A percentile compares a stretch with the other conserved stretches of the same genome.
These are phyloP conservation scores for Lunasporangiospora selenospora DNA, from an alignment of 192 early-diverging fungal genomes.

Conservation along the genomic window DNA sequence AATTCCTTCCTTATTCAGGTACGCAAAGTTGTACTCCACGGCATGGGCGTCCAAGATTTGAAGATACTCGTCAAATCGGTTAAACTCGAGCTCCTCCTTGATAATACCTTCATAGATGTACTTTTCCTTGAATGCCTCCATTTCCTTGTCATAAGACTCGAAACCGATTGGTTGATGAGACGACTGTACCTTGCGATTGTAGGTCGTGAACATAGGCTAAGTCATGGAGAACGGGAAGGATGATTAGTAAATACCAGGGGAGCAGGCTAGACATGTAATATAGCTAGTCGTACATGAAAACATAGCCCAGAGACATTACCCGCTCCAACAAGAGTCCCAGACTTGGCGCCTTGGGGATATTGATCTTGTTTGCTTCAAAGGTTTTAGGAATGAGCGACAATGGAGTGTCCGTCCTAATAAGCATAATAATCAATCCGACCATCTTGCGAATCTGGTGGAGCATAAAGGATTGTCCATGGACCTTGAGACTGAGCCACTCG, in stretches of 20 bases:
- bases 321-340: conserved; percentile 88
- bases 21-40: conserved; percentile 60
- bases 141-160: conserved; percentile 67
- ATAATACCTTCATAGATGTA: conserved; percentile 87
- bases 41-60: conserved; percentile 62
- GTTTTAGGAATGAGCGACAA: conserved; percentile 67
- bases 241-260: no score
- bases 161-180: conserved; percentile 58
- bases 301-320: no score
- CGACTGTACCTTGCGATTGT: conserved; percentile 61
- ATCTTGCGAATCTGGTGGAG: conserved; percentile 99
- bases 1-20: conserved; percentile 64
- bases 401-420: conserved; percentile 78
- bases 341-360: conserved; percentile 97
- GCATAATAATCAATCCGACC: conserved; percentile 90
- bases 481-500: conserved; percentile 94
- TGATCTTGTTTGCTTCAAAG: conserved; percentile 75
- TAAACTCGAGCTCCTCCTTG: conserved; percentile 72
- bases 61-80: conserved; percentile 70
- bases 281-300: no score
- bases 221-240: not conserved
- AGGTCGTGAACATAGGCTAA: conserved; percentile 68
- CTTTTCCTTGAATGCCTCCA: conserved; percentile 87
- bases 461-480: conserved; percentile 98
- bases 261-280: no score